Conservation (phyloP, 2,329 filamentous ascomycete genomes). For the Paecilomyces niveus region DNA sequence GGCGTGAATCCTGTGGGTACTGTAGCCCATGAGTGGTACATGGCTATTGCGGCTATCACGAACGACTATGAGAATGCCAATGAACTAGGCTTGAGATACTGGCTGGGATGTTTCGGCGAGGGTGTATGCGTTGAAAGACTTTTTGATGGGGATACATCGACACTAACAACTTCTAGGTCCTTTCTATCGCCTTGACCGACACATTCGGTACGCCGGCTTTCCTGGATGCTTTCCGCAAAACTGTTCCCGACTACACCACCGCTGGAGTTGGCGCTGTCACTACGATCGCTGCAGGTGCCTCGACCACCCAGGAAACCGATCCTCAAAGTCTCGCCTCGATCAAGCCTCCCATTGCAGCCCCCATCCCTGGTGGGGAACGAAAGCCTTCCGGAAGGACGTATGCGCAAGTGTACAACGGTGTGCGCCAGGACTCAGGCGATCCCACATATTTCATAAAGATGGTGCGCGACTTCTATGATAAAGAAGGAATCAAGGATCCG, state of each 20-base stretch:
- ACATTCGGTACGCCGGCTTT: constrained; percentile 93
- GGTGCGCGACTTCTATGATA: constrained; percentile 75
- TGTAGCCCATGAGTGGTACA: constrained; percentile 97
- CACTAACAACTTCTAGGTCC: constrained; percentile 40
- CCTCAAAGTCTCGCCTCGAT: constrained; percentile 32
- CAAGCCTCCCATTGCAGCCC: constrained; percentile 39
- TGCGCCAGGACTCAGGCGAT: constrained; percentile 86
- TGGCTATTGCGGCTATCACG: constrained; percentile 90
- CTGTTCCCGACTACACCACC: constrained; percentile 44
- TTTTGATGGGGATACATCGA: background rate
- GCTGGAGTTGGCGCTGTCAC: constrained; percentile 33
- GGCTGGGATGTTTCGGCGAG: constrained; percentile 85
- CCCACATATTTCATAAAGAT: constrained; percentile 70
- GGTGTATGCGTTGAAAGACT: constrained; percentile 40
- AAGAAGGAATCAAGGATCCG: constrained; percentile 64
- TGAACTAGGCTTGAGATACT: constrained; percentile 75
- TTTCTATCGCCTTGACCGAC: constrained; percentile 87
- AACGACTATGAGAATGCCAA: constrained; percentile 79
- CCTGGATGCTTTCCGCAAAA: constrained; percentile 71
- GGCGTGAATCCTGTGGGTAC: constrained; percentile 79
- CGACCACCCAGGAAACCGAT: constrained; percentile 36
- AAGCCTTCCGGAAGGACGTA: constrained; percentile 53
- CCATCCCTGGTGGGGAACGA: constrained; percentile 28
- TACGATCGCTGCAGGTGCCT: constrained; percentile 32
- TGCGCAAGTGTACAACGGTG: constrained; percentile 73